A percentile compares a stretch with the other conserved stretches of the same genome.
These are phyloP conservation scores for Beauveria sp. DNA, from an alignment of 2,329 filamentous ascomycete genomes.

Conservation along the genomic window DNA sequence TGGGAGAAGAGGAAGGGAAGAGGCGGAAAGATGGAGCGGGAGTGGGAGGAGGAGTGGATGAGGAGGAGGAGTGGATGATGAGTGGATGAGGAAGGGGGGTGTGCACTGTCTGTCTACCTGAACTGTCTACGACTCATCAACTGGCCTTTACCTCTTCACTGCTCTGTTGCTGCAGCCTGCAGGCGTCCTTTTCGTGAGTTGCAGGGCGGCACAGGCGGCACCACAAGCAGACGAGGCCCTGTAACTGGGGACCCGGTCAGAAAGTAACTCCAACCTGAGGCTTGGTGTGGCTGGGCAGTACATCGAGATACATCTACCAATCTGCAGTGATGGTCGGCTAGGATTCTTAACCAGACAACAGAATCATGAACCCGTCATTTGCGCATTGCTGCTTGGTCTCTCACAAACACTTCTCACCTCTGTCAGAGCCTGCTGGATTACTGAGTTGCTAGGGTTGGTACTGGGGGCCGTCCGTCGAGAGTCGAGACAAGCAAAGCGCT, in stretches of 20 bases:
- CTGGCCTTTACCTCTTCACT: not conserved
- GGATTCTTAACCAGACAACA: too few relatives aligned
- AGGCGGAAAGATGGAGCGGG: slow-evolving; percentile 17
- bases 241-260: not conserved
- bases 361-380: too few relatives aligned
- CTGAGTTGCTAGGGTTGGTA: not conserved
- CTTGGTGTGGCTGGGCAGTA: not conserved
- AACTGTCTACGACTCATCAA: too few relatives aligned
- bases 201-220: not conserved
- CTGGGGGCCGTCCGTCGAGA: slow-evolving; percentile 13
- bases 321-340: too few relatives aligned
- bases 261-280: not conserved
- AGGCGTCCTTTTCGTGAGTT: not conserved
- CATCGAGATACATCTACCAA: not conserved
- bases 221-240: not conserved
- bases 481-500: slow-evolving; percentile 22
- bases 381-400: too few relatives aligned
- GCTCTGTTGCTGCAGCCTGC: too few relatives aligned
- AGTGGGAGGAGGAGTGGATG: slow-evolving; percentile 11
- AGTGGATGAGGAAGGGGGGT: slow-evolving; percentile 17
- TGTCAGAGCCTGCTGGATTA: too few relatives aligned
- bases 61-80: slow-evolving; percentile 14
- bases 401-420: too few relatives aligned
- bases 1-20: not conserved
- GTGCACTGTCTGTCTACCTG: not conserved